Evolutionary conservation across 441 rosid species (phyloP), one percentile per base, ranked within the genome.

Genomic region (Euphorbia schlechtendalii): DNA sequence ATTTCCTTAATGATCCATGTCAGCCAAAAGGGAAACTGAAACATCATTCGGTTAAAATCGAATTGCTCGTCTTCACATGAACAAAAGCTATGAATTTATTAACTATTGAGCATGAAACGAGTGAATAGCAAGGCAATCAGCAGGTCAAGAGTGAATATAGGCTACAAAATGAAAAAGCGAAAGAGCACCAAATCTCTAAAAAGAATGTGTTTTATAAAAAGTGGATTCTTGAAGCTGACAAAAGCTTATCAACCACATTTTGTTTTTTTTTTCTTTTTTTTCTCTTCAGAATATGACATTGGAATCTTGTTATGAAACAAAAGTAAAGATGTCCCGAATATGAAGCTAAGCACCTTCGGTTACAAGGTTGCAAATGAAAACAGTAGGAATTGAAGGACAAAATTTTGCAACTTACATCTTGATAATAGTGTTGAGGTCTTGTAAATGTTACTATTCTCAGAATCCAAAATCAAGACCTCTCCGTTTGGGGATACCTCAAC

Each of bases 371-470:
- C 45, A 41, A 41, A 41, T 12, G 45, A 41, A 9, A 41, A n/a
- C 21, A 48, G 15, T 48, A 18, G 1, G 22, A 48, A 48, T 18
- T 17, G 53, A 17, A 48, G 6, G 22, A 43, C 57, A 10, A 17
- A 38, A 54, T 8, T 40, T 24, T 15, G 48, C 41, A 68, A 73
- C 95, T 90, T 79, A 93, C 98, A 86, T 61, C 79, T 72, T 66
- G 97, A 88, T 69, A 90, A 79, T 60, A 92, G 85, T 2, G 86
- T 78, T 22, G 97, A 77, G 38, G 88, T 90, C 83, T 80, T 81
- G 86, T 90, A 84, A 59, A 93, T 68, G 80, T 93, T 93, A 67
- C 87, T 88, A 71, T 87, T 90, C 45, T 85, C 81, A 57, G 96
- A 84, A 75, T 93, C 97, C 65, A 93, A 78, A 69, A 90, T 72